phyloP scores from a whole-genome alignment of 208 protist species.

The Acanthamoeba polyphaga region DNA sequence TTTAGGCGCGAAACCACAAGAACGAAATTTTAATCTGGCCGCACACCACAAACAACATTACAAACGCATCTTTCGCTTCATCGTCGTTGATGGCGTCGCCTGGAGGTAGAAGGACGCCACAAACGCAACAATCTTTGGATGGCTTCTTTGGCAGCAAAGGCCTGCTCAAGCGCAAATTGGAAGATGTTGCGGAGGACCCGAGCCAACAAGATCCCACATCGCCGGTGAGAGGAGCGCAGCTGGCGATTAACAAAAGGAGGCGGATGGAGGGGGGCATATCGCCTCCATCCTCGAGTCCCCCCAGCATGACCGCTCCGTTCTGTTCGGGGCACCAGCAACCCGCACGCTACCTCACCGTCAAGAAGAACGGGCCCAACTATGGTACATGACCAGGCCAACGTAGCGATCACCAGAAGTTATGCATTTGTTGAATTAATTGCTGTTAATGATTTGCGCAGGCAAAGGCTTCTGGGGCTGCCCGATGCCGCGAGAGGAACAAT shows the following conservation, averaged over 20 bases:
- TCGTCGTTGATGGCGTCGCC: background rate
- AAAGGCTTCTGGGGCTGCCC: background rate
- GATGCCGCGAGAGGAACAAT: background rate
- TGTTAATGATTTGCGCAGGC: background rate
- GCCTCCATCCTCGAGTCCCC: background rate
- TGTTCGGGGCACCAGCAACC: background rate
- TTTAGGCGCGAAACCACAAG: no score
- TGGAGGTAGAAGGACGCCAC: background rate
- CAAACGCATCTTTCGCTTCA: no score
- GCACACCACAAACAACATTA: no score
- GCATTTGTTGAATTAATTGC: background rate
- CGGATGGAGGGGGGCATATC: background rate
- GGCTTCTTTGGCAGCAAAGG: constrained; percentile 14
- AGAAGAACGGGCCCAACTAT: constrained; percentile 39
- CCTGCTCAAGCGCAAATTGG: constrained; percentile 1
- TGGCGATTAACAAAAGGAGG: background rate
- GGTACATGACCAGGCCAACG: background rate
- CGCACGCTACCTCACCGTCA: background rate
- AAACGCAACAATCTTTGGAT: constrained; percentile 22
- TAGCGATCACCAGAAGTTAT: background rate
- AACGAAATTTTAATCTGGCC: no score
- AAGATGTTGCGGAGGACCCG: background rate
- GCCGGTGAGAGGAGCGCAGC: background rate
- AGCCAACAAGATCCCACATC: background rate
- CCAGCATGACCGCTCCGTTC: background rate